phyloP scores from a whole-genome alignment of 1,284 basidiomycete species.

The Cerrena zonata region DNA sequence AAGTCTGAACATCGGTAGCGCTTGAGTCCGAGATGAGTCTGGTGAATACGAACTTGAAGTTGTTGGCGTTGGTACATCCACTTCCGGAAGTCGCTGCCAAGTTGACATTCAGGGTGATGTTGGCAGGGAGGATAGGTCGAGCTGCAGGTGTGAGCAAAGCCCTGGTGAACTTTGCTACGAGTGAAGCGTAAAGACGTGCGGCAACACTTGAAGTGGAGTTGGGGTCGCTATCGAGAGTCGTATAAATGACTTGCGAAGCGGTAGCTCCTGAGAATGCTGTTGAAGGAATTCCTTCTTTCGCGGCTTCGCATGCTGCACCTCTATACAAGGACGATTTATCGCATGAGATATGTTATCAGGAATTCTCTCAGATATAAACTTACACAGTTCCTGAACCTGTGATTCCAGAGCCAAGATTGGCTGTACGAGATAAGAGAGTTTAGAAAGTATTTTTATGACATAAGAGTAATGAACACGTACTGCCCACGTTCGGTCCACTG shows the following conservation, averaged over 20 bases:
- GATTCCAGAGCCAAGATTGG: conserved; percentile 32
- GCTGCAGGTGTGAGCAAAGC: conserved; percentile 30
- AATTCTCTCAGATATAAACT: conserved; percentile 13
- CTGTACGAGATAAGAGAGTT: conserved; percentile 18
- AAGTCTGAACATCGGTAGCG: conserved; percentile 38
- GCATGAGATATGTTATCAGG: conserved; percentile 16
- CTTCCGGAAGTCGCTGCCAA: conserved; percentile 34
- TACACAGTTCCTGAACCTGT: conserved; percentile 41
- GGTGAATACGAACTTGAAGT: conserved; percentile 44
- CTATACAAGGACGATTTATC: conserved; percentile 23
- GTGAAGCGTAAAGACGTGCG: conserved; percentile 37
- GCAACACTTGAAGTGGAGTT: conserved; percentile 30
- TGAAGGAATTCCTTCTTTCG: conserved; percentile 41
- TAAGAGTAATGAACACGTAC: conserved; percentile 21
- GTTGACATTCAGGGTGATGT: conserved; percentile 47
- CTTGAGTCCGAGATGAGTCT: conserved; percentile 30
- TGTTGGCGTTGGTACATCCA: conserved; percentile 33
- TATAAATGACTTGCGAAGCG: conserved; percentile 40
- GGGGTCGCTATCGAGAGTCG: conserved; percentile 35
- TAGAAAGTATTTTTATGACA: neutral
- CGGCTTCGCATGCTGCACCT: conserved; percentile 45
- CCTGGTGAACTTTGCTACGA: conserved; percentile 36
- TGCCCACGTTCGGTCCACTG: conserved; percentile 44
- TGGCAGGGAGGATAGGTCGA: conserved; percentile 36
- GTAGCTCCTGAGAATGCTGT: conserved; percentile 44